phyloP scores from a whole-genome alignment of 148 eudicot genomes.

The Persicaria tinctoria region DNA sequence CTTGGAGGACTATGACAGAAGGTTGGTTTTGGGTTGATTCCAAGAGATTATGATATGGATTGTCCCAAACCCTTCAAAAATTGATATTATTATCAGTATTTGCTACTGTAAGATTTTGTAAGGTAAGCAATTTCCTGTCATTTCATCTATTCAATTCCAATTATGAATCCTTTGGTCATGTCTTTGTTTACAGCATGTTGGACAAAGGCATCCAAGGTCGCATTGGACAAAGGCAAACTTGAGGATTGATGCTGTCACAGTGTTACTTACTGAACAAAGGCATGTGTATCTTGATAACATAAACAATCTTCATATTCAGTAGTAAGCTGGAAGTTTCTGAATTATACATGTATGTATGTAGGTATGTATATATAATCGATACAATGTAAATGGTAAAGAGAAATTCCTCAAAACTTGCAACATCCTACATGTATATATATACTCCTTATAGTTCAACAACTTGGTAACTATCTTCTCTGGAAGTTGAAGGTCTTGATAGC shows the following conservation, averaged over 20 bases:
- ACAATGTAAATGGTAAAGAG: too few relatives aligned
- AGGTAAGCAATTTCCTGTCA: constrained; percentile 25
- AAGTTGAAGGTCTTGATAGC: constrained; percentile 22
- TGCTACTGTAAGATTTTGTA: constrained; percentile 38
- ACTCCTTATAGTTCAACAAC: too few relatives aligned
- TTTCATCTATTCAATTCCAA: too few relatives aligned
- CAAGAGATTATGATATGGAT: constrained; percentile 86
- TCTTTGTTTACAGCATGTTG: constrained; percentile 57
- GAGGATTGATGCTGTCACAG: constrained; percentile 63
- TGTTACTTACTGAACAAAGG: constrained; percentile 76
- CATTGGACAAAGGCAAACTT: constrained; percentile 92
- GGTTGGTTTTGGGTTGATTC: constrained; percentile 94
- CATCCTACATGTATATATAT: too few relatives aligned
- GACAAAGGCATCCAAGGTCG: constrained; percentile 61
- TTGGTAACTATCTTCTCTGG: constrained; percentile 9
- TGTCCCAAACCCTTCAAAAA: constrained; percentile 62
- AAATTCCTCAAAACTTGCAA: too few relatives aligned
- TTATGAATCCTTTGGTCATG: background rate
- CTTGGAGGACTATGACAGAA: constrained; percentile 92
- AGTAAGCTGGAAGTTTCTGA: background rate
- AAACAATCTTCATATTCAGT: background rate
- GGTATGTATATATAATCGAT: too few relatives aligned
- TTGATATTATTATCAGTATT: constrained; percentile 83
- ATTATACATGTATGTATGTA: background rate
- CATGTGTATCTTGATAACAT: constrained; percentile 14